These are phyloP conservation scores for Ceratocystis variospora DNA, from an alignment of 2,329 filamentous ascomycete genomes.

Conservation along the genomic window DNA sequence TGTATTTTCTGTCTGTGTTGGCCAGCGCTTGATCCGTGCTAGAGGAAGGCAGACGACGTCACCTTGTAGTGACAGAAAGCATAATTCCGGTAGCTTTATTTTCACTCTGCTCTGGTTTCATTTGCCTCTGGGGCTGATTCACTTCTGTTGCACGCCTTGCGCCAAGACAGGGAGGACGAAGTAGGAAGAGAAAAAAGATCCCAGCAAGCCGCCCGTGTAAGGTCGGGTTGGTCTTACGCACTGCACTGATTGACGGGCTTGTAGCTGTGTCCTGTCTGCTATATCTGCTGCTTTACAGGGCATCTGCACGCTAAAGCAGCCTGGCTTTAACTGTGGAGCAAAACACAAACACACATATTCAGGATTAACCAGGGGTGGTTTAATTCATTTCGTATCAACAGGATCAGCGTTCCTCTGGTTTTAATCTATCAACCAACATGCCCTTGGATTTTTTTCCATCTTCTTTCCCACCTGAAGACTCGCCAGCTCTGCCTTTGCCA, in stretches of 20 bases:
- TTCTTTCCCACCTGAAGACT: background rate
- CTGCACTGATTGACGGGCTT: background rate
- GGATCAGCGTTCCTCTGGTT: background rate
- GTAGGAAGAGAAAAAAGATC: background rate
- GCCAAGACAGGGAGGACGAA: background rate
- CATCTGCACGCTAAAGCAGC: background rate
- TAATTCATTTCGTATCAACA: background rate
- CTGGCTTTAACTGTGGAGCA: background rate
- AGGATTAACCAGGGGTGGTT: background rate
- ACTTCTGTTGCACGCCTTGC: background rate
- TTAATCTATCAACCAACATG: background rate
- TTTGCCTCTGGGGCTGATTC: constrained; percentile 6
- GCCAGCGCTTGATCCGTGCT: background rate
- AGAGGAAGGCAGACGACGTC: background rate
- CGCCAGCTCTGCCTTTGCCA: background rate
- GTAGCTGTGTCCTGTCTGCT: background rate
- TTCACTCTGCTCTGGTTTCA: background rate
- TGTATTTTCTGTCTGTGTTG: background rate
- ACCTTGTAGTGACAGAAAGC: background rate
- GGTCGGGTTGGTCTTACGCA: background rate
- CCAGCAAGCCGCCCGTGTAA: background rate
- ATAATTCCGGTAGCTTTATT: background rate
- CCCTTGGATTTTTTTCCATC: background rate
- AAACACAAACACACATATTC: background rate
- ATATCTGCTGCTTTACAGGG: background rate